Evolutionary conservation across 208 protist genomes (phyloP).

Genomic region (Balamuthia mandrillaris): DNA sequence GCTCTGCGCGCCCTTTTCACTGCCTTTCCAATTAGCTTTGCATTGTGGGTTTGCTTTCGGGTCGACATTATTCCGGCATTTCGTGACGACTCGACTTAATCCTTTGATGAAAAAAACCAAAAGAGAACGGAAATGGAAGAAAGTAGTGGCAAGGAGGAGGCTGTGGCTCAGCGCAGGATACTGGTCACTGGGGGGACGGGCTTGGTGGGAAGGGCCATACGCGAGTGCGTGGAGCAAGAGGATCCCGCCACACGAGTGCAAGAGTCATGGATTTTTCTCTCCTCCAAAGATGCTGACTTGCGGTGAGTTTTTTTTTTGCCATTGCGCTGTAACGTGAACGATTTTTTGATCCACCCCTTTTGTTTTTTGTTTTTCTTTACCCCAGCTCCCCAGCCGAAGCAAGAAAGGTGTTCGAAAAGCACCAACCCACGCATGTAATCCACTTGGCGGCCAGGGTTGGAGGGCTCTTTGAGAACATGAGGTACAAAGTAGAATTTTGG

Average conservation of each 20-base stretch:
- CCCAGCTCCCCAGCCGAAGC: constrained; percentile 13
- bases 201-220: constrained; percentile 83
- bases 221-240: constrained; percentile 49
- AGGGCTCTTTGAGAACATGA: constrained; percentile 86
- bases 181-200: constrained; percentile 87
- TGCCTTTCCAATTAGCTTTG: too few relatives aligned
- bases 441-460: constrained; percentile 89
- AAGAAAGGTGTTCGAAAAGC: constrained; percentile 75
- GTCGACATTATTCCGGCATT: too few relatives aligned
- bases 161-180: too few relatives aligned
- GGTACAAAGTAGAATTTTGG: constrained; percentile 80
- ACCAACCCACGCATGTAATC: constrained; percentile 87
- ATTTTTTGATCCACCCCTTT: background rate
- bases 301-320: background rate
- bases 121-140: constrained; percentile 4
- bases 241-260: background rate
- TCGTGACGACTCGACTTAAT: too few relatives aligned
- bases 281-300: constrained; percentile 80
- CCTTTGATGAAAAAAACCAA: too few relatives aligned
- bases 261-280: constrained; percentile 79
- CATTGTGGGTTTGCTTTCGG: too few relatives aligned
- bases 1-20: too few relatives aligned
- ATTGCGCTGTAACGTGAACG: background rate
- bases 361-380: background rate
- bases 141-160: background rate